Conservation (phyloP, 352 stramenopile species). For the Phytophthora tubulina region DNA sequence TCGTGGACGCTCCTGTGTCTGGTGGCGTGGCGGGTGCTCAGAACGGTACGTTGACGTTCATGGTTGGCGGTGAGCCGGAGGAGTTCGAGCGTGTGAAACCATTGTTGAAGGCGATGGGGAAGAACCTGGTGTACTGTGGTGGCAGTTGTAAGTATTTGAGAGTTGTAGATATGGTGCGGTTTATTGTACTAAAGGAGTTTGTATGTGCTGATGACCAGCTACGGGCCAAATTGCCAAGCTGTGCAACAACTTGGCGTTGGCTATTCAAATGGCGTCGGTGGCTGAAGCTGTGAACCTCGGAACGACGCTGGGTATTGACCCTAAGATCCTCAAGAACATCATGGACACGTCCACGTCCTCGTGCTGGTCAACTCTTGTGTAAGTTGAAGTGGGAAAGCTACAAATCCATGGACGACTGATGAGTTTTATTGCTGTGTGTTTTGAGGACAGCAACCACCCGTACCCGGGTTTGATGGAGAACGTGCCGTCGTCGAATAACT, state of each 20-base stretch:
- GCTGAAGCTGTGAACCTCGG: constrained; percentile 97
- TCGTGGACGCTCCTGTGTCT: constrained; percentile 97
- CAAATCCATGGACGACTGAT: not conserved
- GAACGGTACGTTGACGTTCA: constrained; percentile 98
- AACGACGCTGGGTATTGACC: constrained; percentile 95
- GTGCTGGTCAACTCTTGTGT: constrained; percentile 96
- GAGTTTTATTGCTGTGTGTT: not conserved
- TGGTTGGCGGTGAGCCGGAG: constrained; percentile 88
- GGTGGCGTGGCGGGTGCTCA: constrained; percentile 96
- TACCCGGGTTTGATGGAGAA: constrained; percentile 93
- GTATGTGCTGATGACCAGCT: constrained; percentile 39
- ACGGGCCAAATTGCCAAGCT: constrained; percentile 94
- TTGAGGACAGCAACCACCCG: constrained; percentile 87
- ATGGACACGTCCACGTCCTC: constrained; percentile 97
- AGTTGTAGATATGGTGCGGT: not conserved
- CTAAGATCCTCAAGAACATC: constrained; percentile 93
- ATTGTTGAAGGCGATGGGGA: constrained; percentile 93
- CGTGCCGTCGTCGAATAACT: constrained; percentile 88
- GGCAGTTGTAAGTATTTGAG: constrained; percentile 80
- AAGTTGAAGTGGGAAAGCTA: constrained; percentile 48
- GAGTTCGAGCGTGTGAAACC: constrained; percentile 83
- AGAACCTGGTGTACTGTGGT: constrained; percentile 95
- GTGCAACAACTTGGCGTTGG: constrained; percentile 98
- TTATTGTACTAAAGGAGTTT: not conserved
- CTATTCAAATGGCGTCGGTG: constrained; percentile 97